phyloP scores from a whole-genome alignment of 2,329 filamentous ascomycete genomes.

The Zymoseptoria brevis region DNA sequence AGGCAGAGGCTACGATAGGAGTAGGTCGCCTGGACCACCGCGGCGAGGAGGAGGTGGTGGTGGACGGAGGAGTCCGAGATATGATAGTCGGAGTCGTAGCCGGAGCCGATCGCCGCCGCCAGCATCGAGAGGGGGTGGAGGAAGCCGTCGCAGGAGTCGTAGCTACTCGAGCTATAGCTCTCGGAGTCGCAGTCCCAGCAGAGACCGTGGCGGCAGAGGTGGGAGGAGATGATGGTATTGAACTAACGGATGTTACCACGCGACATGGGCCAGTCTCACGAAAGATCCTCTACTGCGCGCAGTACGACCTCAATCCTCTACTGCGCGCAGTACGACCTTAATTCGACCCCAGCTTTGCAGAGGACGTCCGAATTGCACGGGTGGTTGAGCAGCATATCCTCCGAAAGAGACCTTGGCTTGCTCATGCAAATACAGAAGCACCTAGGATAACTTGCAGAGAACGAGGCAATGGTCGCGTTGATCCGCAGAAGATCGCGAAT shows the following conservation, averaged over 20 bases:
- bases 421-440: not conserved
- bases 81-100: conserved; percentile 29
- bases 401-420: not conserved
- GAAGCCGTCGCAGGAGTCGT: conserved; percentile 13
- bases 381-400: not conserved
- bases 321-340: too few relatives aligned
- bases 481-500: not conserved
- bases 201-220: conserved; percentile 13
- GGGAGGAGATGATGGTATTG: not conserved
- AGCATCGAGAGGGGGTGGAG: conserved; percentile 12
- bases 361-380: not conserved
- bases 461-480: not conserved
- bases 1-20: conserved; percentile 14
- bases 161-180: conserved; percentile 18
- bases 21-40: conserved; percentile 9
- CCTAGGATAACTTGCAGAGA: not conserved
- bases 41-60: conserved; percentile 1
- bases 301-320: too few relatives aligned
- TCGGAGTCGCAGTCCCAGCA: conserved; percentile 17
- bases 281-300: too few relatives aligned
- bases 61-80: conserved; percentile 29
- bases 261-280: too few relatives aligned
- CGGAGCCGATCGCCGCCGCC: conserved; percentile 18
- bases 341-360: not conserved
- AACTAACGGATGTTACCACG: not conserved